Base-by-base conservation (phyloP, 169 alveolate genomes). In the Theileria luwenshuni region DNA sequence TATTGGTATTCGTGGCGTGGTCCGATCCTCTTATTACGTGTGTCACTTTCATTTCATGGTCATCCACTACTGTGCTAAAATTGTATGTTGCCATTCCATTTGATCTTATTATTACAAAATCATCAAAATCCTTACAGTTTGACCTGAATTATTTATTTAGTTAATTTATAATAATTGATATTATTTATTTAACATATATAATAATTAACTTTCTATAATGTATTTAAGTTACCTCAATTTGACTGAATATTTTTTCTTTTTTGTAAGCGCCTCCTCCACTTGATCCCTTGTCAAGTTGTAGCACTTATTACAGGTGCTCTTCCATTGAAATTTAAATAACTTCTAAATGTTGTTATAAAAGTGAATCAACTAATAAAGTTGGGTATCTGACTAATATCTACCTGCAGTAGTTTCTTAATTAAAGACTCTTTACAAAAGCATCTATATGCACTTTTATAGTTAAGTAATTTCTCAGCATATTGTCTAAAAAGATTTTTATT, bases 1-100 rank as follows among this genome's bases (percentile, higher is more conserved):
- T 86, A 61, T 49, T 58, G 5, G 94, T 84, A 59, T 92, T 92
- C 49, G 67, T 69, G 41, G 86, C 68, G 61, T 92, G 96, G 21
- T 92, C 96, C 12, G 72, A 81, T 17, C 92, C 94, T n/a, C 96
- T 71, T 13, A 92, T 76, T 27, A 92, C 94, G 59, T 83, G 94
- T 30, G 94, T 67, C 33, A 92, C 79, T 27, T 76, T 89, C 93
- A 87, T 86, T 49, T 83, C 49, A 45, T 74, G 69, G 74, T 92
- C 96, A 77, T 92, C 96, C 35, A 92, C 93, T 17, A 91, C 86
- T 6, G 74, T 83, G 48, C 93, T 76, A 58, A 92, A 92, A 80
- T 92, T 92, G 74, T 92, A 92, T 30, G 93, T 91, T 12, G 96
- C 92, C n/a, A 48, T 64, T 33, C 88, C 83, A 52, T 81, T 83